Percentiles rank a stretch among this genome's conserved stretches.
Evolutionary conservation across 2,329 filamentous ascomycete species (phyloP).

Genomic region (Colletotrichum endophyticum): DNA sequence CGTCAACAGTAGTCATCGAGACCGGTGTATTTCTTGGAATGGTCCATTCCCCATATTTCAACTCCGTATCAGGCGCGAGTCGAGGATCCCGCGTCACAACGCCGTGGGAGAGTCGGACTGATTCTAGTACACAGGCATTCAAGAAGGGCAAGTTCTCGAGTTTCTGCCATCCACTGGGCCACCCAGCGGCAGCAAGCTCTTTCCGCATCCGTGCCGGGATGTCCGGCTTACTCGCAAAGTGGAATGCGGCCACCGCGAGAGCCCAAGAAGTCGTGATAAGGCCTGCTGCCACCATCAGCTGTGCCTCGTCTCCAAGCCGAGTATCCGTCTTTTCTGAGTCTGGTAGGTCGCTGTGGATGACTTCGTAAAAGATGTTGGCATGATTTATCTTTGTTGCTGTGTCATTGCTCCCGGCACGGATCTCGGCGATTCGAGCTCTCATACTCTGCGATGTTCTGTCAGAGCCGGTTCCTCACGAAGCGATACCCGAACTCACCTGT

Average conservation of each 20-base stretch:
- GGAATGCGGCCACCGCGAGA: slow-evolving; percentile 37
- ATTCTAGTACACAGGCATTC: slow-evolving; percentile 40
- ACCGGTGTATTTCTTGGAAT: slow-evolving; percentile 37
- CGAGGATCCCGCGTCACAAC: slow-evolving; percentile 33
- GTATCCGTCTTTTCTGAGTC: slow-evolving; percentile 33
- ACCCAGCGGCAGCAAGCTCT: slow-evolving; percentile 32
- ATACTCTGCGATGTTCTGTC: not conserved
- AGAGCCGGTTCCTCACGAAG: not conserved
- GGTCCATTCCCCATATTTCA: slow-evolving; percentile 30
- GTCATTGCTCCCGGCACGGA: slow-evolving; percentile 9
- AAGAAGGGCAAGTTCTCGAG: slow-evolving; percentile 42
- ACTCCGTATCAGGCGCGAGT: slow-evolving; percentile 30
- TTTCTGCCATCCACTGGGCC: slow-evolving; percentile 20
- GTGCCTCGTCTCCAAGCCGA: slow-evolving; percentile 37
- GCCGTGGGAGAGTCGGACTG: slow-evolving; percentile 44
- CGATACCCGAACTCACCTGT: not conserved
- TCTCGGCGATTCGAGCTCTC: not conserved
- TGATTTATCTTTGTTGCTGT: not conserved
- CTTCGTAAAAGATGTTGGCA: slow-evolving; percentile 35
- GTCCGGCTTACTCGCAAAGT: slow-evolving; percentile 36
- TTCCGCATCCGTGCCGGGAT: slow-evolving; percentile 32
- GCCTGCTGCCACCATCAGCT: slow-evolving; percentile 36
- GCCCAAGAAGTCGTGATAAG: slow-evolving; percentile 41
- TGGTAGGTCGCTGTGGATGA: slow-evolving; percentile 34
- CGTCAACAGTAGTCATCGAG: slow-evolving; percentile 38